Conservation (phyloP, 345 rosid genomes). For the Arabidopsis arenosa region DNA sequence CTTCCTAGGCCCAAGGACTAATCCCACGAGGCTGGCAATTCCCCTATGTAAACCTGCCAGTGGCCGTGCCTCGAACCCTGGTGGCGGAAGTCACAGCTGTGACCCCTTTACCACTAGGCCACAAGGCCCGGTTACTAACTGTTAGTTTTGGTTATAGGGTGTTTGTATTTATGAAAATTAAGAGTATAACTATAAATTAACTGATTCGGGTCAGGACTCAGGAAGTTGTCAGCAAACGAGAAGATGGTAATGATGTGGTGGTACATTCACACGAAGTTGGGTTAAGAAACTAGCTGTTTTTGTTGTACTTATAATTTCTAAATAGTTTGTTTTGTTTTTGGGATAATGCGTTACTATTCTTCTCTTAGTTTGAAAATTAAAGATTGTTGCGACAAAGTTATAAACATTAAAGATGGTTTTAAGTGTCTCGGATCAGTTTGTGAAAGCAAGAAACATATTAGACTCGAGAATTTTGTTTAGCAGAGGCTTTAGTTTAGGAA, state of each 20-base stretch:
- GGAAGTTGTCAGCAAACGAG: conserved; percentile 22
- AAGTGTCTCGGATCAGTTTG: conserved; percentile 1
- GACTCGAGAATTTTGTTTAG: background rate
- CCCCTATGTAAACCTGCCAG: no score
- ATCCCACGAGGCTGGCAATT: no score
- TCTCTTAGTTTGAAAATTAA: conserved; percentile 2
- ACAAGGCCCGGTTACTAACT: no score
- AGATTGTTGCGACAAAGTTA: conserved; percentile 25
- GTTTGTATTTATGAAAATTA: conserved; percentile 31
- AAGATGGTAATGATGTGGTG: background rate
- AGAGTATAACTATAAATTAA: conserved; percentile 21
- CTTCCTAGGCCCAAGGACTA: no score
- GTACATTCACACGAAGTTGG: background rate
- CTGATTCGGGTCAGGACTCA: conserved; percentile 22
- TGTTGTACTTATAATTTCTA: conserved; percentile 1
- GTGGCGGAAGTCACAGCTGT: no score
- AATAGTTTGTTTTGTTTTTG: background rate
- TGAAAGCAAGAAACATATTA: conserved; percentile 4
- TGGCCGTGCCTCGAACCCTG: no score
- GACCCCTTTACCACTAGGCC: no score
- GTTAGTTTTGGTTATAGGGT: conserved; percentile 21
- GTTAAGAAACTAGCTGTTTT: conserved; percentile 20
- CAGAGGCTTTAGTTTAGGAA: background rate
- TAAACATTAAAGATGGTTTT: background rate
- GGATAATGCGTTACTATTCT: background rate